Evolutionary conservation across 306 rosid species (phyloP).

Genomic region (Purshia tridentata): DNA sequence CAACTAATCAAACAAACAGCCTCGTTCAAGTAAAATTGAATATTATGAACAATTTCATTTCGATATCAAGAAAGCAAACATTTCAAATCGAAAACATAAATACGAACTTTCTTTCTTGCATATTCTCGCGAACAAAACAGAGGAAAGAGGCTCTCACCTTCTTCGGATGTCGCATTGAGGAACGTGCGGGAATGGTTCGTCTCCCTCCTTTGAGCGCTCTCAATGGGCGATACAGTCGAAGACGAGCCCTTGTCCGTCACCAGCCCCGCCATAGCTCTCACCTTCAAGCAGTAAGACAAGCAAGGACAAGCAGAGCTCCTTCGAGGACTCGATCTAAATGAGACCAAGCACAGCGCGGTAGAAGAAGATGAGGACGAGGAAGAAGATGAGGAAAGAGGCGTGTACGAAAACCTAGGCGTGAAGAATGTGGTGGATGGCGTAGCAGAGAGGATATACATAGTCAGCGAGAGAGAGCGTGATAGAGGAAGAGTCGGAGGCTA

Average conservation of each 20-base stretch:
- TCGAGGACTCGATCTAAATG: constrained; percentile 24
- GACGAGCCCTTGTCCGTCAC: constrained; percentile 36
- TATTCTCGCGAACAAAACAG: constrained; percentile 1
- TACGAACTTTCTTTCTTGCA: background rate
- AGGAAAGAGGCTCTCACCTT: constrained; percentile 28
- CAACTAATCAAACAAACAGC: background rate
- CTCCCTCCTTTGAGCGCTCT: constrained; percentile 24
- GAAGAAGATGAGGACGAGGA: constrained; percentile 14
- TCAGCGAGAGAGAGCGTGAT: constrained; percentile 2
- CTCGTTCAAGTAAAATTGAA: background rate
- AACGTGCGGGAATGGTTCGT: constrained; percentile 41
- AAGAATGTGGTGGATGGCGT: constrained; percentile 27
- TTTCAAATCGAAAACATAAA: background rate
- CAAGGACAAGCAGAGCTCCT: constrained; percentile 28
- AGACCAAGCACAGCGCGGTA: constrained; percentile 25
- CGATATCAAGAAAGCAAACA: background rate
- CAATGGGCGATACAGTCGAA: constrained; percentile 5
- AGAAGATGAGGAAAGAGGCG: constrained; percentile 15
- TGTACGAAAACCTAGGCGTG: constrained; percentile 33
- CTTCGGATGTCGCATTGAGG: constrained; percentile 37
- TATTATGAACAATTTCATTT: background rate
- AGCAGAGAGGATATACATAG: constrained; percentile 45
- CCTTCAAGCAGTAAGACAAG: constrained; percentile 26
- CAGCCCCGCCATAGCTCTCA: constrained; percentile 45
- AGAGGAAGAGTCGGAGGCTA: background rate